Conservation (phyloP, 192 early-diverging fungal genomes). For the Funneliformis geosporum region DNA sequence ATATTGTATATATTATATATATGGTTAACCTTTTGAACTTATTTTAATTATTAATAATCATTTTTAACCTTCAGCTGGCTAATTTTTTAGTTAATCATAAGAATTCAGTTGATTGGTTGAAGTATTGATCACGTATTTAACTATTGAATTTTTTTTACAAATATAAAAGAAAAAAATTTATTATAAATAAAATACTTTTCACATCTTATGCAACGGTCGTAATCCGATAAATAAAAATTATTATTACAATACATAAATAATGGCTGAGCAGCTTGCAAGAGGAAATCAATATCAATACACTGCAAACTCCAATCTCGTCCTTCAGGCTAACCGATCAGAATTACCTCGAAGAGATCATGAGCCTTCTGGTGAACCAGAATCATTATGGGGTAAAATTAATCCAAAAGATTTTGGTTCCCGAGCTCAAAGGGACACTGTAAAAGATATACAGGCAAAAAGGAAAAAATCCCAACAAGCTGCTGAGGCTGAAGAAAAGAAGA, state of each 20-base stretch:
- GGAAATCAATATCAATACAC: constrained; percentile 79
- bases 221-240: no score
- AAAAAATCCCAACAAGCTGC: constrained; percentile 55
- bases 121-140: no score
- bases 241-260: constrained; percentile 24
- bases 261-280: constrained; percentile 69
- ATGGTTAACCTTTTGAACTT: no score
- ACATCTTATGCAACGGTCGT: no score
- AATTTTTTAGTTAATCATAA: no score
- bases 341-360: constrained; percentile 85
- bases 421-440: constrained; percentile 66
- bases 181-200: no score
- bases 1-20: no score
- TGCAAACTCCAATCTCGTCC: constrained; percentile 94
- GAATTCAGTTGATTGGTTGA: no score
- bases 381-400: constrained; percentile 85
- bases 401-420: constrained; percentile 82
- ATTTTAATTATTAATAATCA: no score
- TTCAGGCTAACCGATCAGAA: constrained; percentile 83
- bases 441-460: constrained; percentile 66
- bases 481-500: constrained; percentile 54
- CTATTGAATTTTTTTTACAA: no score
- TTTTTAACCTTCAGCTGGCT: no score
- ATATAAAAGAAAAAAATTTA: no score
- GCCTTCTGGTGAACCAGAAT: constrained; percentile 93